phyloP scores from a whole-genome alignment of 208 protist genomes.

The Wallacemonas sp. region DNA sequence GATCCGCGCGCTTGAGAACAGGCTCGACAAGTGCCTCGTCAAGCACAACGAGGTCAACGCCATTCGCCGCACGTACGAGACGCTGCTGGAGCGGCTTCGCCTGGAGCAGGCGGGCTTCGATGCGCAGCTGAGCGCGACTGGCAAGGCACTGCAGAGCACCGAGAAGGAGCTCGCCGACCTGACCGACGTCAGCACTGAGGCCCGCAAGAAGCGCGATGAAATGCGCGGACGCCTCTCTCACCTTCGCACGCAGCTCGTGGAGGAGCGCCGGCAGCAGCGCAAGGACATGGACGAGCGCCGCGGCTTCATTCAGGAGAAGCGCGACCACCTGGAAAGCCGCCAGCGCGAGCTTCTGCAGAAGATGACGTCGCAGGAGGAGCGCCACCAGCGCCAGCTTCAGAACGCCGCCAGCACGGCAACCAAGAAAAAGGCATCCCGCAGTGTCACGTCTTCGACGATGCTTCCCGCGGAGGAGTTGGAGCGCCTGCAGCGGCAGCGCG shows the following conservation, averaged over 20 bases:
- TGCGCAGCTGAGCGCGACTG: constrained; percentile 87
- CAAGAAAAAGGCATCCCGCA: constrained; percentile 22
- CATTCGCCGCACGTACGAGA: constrained; percentile 95
- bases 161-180: constrained; percentile 92
- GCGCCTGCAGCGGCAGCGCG: constrained; percentile 71
- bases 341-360: constrained; percentile 60
- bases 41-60: constrained; percentile 96
- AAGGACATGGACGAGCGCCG: constrained; percentile 88
- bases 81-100: constrained; percentile 93
- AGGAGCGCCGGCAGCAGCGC: constrained; percentile 75
- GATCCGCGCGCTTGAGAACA: constrained; percentile 94
- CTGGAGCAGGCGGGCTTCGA: constrained; percentile 92
- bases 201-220: constrained; percentile 77
- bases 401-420: constrained; percentile 21
- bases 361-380: constrained; percentile 75
- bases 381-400: constrained; percentile 34
- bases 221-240: constrained; percentile 80
- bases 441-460: constrained; percentile 22
- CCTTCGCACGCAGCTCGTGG: constrained; percentile 67
- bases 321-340: constrained; percentile 64
- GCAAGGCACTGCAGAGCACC: constrained; percentile 87
- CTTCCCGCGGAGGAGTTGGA: constrained; percentile 71
- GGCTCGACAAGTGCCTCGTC: constrained; percentile 96
- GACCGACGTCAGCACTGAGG: constrained; percentile 83
- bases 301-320: constrained; percentile 79